phyloP scores from a whole-genome alignment of 345 rosid genomes.

The Iberis pinnata region DNA sequence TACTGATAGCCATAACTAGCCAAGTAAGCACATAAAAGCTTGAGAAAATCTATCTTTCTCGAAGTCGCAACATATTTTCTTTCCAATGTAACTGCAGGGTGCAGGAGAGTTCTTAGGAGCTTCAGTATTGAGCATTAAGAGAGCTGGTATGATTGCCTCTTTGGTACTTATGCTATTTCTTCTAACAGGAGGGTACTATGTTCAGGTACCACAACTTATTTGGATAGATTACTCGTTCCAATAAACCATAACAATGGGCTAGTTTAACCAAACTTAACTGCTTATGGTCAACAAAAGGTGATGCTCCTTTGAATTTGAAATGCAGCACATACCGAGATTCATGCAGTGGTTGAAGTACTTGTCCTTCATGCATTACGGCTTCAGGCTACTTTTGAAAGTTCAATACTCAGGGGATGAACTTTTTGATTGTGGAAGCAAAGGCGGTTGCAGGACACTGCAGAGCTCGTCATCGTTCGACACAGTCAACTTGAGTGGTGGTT shows the following conservation, averaged over 20 bases:
- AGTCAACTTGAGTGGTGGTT: constrained; percentile 64
- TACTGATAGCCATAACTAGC: constrained; percentile 74
- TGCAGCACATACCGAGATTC: constrained; percentile 82
- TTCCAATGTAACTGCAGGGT: constrained; percentile 37
- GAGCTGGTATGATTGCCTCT: constrained; percentile 90
- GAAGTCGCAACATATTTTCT: background rate
- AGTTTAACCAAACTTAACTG: background rate
- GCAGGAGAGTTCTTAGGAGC: constrained; percentile 94
- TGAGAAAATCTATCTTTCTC: background rate
- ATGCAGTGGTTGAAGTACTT: constrained; percentile 75
- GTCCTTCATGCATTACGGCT: constrained; percentile 82
- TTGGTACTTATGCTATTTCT: constrained; percentile 78
- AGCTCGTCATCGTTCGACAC: constrained; percentile 75
- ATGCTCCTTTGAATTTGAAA: constrained; percentile 1
- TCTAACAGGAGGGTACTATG: constrained; percentile 95
- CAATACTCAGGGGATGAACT: constrained; percentile 68
- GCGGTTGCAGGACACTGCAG: constrained; percentile 65
- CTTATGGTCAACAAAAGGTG: background rate
- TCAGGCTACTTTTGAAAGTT: constrained; percentile 73
- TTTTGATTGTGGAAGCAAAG: constrained; percentile 67
- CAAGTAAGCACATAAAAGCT: constrained; percentile 48
- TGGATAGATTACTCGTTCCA: constrained; percentile 44
- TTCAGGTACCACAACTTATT: constrained; percentile 67
- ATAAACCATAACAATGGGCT: background rate
- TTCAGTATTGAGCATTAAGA: constrained; percentile 72